Conservation (phyloP, 768 basidiomycete genomes). For the Crucibulum laeve region DNA sequence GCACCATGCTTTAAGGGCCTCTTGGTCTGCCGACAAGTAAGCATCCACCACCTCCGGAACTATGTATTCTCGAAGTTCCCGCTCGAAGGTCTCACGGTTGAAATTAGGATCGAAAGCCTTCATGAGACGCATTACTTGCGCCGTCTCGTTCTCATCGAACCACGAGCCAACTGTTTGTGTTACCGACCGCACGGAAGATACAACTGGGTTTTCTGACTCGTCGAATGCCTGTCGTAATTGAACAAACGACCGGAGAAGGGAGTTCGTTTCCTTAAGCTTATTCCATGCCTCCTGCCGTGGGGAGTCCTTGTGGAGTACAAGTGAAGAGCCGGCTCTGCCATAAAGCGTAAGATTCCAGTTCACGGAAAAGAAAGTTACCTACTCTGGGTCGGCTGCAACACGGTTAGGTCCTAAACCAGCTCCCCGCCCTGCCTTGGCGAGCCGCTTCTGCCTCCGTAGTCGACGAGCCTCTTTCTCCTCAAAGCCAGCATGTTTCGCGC, state of each 20-base stretch:
- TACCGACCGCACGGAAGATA: slow-evolving; percentile 75
- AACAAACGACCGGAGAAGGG: slow-evolving; percentile 58
- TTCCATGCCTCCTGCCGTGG: slow-evolving; percentile 80
- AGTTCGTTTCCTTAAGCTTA: slow-evolving; percentile 71
- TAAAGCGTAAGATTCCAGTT: neutral
- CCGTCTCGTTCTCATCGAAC: slow-evolving; percentile 98
- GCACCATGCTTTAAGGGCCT: slow-evolving; percentile 86
- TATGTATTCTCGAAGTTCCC: slow-evolving; percentile 93
- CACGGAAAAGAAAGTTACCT: slow-evolving; percentile 23
- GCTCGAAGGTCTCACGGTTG: slow-evolving; percentile 80
- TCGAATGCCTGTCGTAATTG: slow-evolving; percentile 70
- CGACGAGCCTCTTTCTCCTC: slow-evolving; percentile 92
- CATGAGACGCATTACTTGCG: slow-evolving; percentile 88
- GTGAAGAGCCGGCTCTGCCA: slow-evolving; percentile 74
- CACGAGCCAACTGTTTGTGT: slow-evolving; percentile 83
- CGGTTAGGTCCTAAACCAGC: slow-evolving; percentile 52
- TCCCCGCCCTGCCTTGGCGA: slow-evolving; percentile 80
- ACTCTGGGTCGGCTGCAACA: slow-evolving; percentile 79
- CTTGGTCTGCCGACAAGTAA: slow-evolving; percentile 86
- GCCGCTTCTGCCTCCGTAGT: slow-evolving; percentile 69
- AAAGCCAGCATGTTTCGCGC: slow-evolving; percentile 92
- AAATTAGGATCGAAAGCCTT: slow-evolving; percentile 86
- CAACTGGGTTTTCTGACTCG: slow-evolving; percentile 90
- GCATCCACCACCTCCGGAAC: slow-evolving; percentile 97
- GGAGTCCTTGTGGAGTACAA: slow-evolving; percentile 83